Base-by-base conservation (phyloP, 2,329 filamentous ascomycete species). In the Fusarium sp. region DNA sequence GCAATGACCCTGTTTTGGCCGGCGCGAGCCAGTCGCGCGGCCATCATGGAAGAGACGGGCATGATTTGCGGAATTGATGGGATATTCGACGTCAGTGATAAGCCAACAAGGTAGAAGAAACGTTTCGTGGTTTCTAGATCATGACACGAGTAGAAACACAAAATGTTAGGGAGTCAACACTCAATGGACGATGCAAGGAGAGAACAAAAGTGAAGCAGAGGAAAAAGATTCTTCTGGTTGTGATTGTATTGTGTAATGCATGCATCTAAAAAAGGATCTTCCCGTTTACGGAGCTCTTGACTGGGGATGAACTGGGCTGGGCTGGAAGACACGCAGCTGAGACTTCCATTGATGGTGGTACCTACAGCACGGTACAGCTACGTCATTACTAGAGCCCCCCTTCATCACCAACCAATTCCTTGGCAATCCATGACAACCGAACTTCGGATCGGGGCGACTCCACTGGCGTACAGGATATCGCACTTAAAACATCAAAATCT, bases 11-110 rank as follows among this genome's bases (percentile, higher is more conserved):
- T 64, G n/a, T 56, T 50, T 41, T 61, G 71, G 35, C 75, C 63
- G 26, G 63, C 60, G 45, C 73, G 75, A 59, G 53, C 74, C 38
- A 77, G 68, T 69, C 75, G 75, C 63, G 71, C 64, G 18, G 73
- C 69, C 46, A 74, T 70, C 35, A 76, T 67, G 41, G 75, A 65
- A 27, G 72, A 74, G 30, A 67, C 65, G 8, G 70, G 70, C 75
- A 77, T 77, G 26, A 73, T 60, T 17, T 45, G 48, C 32, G 30
- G 33, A 45, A 46, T 52, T 32, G 40, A 26, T 32, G 38, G 27
- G 37, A 55, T 67, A 55, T 63, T 49, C 41, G 63, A 60, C 41
- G 50, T 56, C 30, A 35, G 46, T 17, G 38, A 44, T 23, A 35
- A 30, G 44, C 18, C 20, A 38, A 26, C 35, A 3, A 40, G 20